phyloP scores from a whole-genome alignment of 2,329 filamentous ascomycete genomes.

The Trichoderma pleuroti region DNA sequence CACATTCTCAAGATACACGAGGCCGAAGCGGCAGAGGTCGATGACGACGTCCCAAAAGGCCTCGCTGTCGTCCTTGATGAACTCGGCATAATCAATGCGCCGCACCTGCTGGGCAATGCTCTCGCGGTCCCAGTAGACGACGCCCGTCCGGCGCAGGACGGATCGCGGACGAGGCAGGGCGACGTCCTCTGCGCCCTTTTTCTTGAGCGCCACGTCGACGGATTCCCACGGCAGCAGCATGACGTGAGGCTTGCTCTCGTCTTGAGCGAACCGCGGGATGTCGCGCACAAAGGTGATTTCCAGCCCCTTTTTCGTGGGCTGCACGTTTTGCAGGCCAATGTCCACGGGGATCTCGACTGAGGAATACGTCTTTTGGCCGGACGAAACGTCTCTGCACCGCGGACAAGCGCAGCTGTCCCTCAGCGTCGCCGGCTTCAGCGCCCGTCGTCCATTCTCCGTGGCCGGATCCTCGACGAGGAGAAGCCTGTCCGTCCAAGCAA shows the following conservation, averaged over 20 bases:
- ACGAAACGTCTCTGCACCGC: slow-evolving; percentile 53
- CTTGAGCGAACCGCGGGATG: slow-evolving; percentile 31
- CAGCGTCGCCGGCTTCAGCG: slow-evolving; percentile 34
- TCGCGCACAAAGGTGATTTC: slow-evolving; percentile 58
- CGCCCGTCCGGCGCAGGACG: slow-evolving; percentile 32
- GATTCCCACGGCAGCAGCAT: slow-evolving; percentile 36
- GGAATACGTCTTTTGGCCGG: slow-evolving; percentile 55
- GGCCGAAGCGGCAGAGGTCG: slow-evolving; percentile 62
- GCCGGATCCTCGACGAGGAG: slow-evolving; percentile 30
- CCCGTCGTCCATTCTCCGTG: slow-evolving; percentile 23
- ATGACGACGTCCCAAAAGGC: slow-evolving; percentile 59
- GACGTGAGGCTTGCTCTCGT: slow-evolving; percentile 30
- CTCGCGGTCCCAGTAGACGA: slow-evolving; percentile 41
- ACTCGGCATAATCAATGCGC: slow-evolving; percentile 66
- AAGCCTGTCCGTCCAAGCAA: slow-evolving; percentile 29
- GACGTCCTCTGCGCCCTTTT: slow-evolving; percentile 23
- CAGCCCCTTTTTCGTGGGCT: slow-evolving; percentile 40
- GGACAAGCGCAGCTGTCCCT: slow-evolving; percentile 55
- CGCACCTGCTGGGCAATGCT: slow-evolving; percentile 42
- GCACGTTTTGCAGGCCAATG: slow-evolving; percentile 33
- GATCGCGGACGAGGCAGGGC: slow-evolving; percentile 27
- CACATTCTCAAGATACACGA: slow-evolving; percentile 73
- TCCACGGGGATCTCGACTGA: slow-evolving; percentile 39
- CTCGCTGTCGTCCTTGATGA: slow-evolving; percentile 57
- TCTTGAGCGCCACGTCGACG: slow-evolving; percentile 33